phyloP scores from a whole-genome alignment of 371 early-diverging fungal genomes.

The Mortierella sp. region DNA sequence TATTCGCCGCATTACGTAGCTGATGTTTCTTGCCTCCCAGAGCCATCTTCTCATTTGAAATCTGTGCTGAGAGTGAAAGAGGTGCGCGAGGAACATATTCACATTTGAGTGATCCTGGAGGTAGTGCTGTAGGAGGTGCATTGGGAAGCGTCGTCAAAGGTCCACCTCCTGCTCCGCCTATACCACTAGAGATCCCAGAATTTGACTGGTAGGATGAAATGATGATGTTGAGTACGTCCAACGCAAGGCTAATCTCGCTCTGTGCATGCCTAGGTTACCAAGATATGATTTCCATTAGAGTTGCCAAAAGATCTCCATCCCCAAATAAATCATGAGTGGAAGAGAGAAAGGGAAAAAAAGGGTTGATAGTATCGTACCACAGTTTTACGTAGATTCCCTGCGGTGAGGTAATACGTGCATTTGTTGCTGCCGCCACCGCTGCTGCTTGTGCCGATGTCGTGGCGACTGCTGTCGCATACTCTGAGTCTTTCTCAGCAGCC shows the following conservation, averaged over 20 bases:
- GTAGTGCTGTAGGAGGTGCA: slow-evolving; percentile 47
- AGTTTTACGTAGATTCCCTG: slow-evolving; percentile 49
- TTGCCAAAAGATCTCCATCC: too few species aligned
- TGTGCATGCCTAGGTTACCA: slow-evolving; percentile 69
- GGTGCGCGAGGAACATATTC: slow-evolving; percentile 68
- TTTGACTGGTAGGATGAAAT: slow-evolving; percentile 62
- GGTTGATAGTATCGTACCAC: slow-evolving; percentile 22
- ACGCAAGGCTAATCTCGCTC: slow-evolving; percentile 79
- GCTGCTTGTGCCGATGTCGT: slow-evolving; percentile 13
- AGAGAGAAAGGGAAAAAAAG: neutral
- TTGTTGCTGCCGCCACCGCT: slow-evolving; percentile 12
- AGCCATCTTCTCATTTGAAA: slow-evolving; percentile 71
- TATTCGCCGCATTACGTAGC: slow-evolving; percentile 71
- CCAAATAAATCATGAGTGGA: neutral
- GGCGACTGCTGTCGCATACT: neutral
- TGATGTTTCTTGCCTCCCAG: slow-evolving; percentile 79
- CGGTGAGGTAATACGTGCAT: slow-evolving; percentile 32
- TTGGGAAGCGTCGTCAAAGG: slow-evolving; percentile 12
- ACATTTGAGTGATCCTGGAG: slow-evolving; percentile 66
- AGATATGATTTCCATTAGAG: too few species aligned
- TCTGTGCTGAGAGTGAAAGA: slow-evolving; percentile 60
- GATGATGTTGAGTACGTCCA: slow-evolving; percentile 80
- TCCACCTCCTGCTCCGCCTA: slow-evolving; percentile 2
- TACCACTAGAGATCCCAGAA: slow-evolving; percentile 40
- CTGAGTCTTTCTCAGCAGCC: slow-evolving; percentile 9